Evolutionary conservation across 2,329 filamentous ascomycete species (phyloP).

Genomic region (Xylariales sp.): DNA sequence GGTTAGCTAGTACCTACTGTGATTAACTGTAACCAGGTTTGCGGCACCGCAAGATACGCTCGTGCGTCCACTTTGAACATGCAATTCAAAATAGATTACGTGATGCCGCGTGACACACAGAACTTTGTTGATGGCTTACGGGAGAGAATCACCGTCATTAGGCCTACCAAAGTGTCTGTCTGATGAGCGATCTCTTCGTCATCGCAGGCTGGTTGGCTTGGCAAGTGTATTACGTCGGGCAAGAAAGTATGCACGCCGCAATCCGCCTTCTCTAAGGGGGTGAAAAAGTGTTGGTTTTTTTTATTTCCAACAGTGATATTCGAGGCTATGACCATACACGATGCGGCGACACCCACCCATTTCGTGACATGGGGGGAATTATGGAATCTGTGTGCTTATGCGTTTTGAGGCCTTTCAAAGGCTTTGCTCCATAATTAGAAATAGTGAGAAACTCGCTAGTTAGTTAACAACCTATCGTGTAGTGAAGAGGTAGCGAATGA

Average conservation of each 20-base stretch:
- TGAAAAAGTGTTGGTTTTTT: background rate
- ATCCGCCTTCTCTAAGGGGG: background rate
- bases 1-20: background rate
- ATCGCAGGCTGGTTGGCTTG: background rate
- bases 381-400: background rate
- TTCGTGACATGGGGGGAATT: background rate
- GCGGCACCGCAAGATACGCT: background rate
- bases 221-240: background rate
- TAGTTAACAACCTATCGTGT: background rate
- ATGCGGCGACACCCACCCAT: background rate
- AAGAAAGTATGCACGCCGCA: background rate
- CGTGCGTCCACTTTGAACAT: background rate
- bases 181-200: background rate
- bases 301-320: background rate
- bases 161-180: background rate
- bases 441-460: background rate
- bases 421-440: background rate
- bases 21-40: background rate
- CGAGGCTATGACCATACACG: background rate
- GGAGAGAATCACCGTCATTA: background rate
- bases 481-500: background rate
- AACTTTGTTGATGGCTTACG: background rate
- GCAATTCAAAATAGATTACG: background rate
- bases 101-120: too few relatives aligned
- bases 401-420: background rate